A percentile compares a stretch with the other conserved stretches of the same genome.
These are phyloP conservation scores for Naganishia sp. DNA, from an alignment of 1,284 basidiomycete species.

Conservation along the genomic window DNA sequence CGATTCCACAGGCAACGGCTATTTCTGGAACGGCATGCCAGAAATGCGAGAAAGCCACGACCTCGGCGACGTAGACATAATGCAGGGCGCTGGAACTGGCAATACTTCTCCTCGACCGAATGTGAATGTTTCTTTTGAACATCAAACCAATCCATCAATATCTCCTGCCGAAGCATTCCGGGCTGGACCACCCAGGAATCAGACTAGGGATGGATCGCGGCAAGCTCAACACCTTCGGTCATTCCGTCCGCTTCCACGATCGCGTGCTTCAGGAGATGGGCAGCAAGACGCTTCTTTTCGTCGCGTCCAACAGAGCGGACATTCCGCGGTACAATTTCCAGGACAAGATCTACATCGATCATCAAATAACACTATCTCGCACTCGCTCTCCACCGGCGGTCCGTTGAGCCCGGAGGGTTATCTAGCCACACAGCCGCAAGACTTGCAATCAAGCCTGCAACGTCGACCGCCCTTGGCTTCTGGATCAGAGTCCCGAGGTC, in stretches of 20 bases:
- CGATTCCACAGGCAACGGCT: slow-evolving; percentile 1
- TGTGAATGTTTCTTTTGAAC: slow-evolving; percentile 11
- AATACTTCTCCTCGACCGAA: slow-evolving; percentile 4
- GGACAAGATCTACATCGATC: background rate
- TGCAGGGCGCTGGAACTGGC: background rate
- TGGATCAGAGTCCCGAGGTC: background rate
- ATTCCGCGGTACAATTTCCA: background rate
- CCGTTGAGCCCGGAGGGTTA: background rate
- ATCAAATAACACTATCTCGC: background rate
- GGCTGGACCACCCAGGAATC: slow-evolving; percentile 2
- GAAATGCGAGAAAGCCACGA: slow-evolving; percentile 1
- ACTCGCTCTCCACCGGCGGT: background rate
- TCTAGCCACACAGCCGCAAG: background rate
- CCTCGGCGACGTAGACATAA: background rate
- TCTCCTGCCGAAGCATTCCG: slow-evolving; percentile 13
- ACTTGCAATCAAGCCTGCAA: background rate
- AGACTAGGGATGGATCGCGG: background rate
- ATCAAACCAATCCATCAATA: background rate
- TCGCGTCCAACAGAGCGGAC: background rate
- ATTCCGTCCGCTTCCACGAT: slow-evolving; percentile 9
- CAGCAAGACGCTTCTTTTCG: background rate
- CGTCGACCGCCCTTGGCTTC: background rate
- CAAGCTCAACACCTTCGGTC: slow-evolving; percentile 13
- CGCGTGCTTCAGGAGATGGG: background rate
- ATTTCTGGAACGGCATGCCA: slow-evolving; percentile 6